Conservation (phyloP, 768 basidiomycete species). For the Amanita subjunquillea region DNA sequence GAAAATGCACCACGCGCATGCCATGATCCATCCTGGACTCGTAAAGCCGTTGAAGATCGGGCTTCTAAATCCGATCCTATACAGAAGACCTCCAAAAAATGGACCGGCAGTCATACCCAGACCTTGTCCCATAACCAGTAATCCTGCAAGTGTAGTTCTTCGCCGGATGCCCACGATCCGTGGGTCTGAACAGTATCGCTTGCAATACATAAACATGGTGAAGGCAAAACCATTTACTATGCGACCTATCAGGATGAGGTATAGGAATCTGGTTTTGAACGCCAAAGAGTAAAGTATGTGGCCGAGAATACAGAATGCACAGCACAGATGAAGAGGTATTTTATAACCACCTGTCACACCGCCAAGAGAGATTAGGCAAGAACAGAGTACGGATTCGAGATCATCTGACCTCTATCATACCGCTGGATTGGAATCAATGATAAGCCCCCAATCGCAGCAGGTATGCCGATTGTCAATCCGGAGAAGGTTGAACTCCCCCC, state of each 20-base stretch:
- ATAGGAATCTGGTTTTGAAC: conserved; percentile 47
- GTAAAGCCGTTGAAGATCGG: conserved; percentile 58
- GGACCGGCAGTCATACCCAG: conserved; percentile 54
- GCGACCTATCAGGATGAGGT: conserved; percentile 62
- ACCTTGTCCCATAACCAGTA: conserved; percentile 54
- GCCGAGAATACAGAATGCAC: conserved; percentile 42
- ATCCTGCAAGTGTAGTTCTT: conserved; percentile 51
- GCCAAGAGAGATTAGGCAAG: not conserved
- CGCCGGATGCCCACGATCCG: conserved; percentile 54
- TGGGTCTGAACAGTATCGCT: conserved; percentile 60
- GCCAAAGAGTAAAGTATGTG: conserved; percentile 54
- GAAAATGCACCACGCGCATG: conserved; percentile 40
- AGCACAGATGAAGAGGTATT: conserved; percentile 45
- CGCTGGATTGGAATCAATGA: conserved; percentile 44
- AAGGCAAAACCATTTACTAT: conserved; percentile 52
- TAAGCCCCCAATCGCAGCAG: conserved; percentile 50
- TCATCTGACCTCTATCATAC: conserved; percentile 40
- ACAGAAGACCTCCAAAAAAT: conserved; percentile 52
- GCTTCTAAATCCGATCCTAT: conserved; percentile 48
- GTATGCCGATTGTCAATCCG: conserved; percentile 60
- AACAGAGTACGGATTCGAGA: not conserved
- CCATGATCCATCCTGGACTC: conserved; percentile 60
- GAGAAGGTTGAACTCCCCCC: conserved; percentile 66
- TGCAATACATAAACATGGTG: conserved; percentile 56
- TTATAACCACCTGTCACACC: conserved; percentile 38